Evolutionary conservation across 2,329 filamentous ascomycete species (phyloP), one percentile per base, ranked within the genome.

Genomic region (Aspergillus proliferans): DNA sequence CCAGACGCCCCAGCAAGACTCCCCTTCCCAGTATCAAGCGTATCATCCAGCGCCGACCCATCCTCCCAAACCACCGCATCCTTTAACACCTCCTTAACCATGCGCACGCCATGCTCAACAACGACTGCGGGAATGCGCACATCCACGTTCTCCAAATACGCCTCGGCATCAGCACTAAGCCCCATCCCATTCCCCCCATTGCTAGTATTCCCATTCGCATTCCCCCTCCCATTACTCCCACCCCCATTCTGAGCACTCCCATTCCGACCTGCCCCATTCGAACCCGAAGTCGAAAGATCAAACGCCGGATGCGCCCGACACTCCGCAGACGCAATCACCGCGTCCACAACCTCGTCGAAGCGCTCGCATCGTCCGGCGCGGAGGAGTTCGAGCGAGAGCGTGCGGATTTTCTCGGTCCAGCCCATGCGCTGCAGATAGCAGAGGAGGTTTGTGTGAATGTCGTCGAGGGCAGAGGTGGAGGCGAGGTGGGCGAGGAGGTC

Each of bases 341-440:
- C 71, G 15, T 71, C 72, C 62, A 80, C 71, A 41, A 82, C 71
- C 47, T 84, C 78, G 47, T 79, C 75, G 55, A 79, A 80, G 28
- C 74, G 80, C 48, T 74, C 75, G 59, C 77, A 79, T 47, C 80
- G 76, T 43, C 80, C 80, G 22, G 74, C 77, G 56, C 80, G 77
- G 47, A 84, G 75, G 38, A 84, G 72, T 48, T 78, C 71, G 43
- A 76, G 74, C 15, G 80, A 72, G 52, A 83, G 76, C 43, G 68
- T 69, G 49, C 76, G 76, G 51, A 85, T 71, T 24, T 72, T 71
- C 57, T 80, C 74, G 39, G 77, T 77, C 80, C 81, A 85, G 56
- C 80, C 80, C n/a, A 71, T 67, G 47, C 77, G 72, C 58, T 80
- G 76, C 9, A 84, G 73, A 19, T 76, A 74, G 58, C 80, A 73